Conservation (phyloP, 805 yeast genomes). For the Candida ascalaphidarum region DNA sequence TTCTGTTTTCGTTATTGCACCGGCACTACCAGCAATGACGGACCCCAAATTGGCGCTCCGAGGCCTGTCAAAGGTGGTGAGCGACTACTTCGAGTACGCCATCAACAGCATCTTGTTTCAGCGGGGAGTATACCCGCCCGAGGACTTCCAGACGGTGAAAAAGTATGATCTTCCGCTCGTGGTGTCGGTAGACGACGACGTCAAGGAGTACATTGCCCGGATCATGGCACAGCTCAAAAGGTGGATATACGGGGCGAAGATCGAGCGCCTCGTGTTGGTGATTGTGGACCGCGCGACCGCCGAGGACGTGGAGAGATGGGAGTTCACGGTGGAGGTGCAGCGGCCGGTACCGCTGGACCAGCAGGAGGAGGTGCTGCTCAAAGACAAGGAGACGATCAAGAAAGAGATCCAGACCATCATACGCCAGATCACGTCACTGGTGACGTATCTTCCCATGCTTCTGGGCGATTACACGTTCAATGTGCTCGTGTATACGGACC, state of each 20-base stretch:
- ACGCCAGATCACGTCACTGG: slow-evolving; percentile 83
- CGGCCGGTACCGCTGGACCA: slow-evolving; percentile 1
- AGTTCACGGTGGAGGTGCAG: slow-evolving; percentile 52
- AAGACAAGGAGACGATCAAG: slow-evolving; percentile 44
- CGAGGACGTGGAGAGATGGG: slow-evolving; percentile 80
- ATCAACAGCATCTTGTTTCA: slow-evolving; percentile 79
- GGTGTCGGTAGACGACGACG: slow-evolving; percentile 67
- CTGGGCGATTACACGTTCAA: slow-evolving; percentile 64
- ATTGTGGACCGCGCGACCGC: slow-evolving; percentile 61
- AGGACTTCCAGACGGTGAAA: slow-evolving; percentile 68
- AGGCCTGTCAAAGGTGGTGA: slow-evolving; percentile 71
- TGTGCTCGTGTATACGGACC: slow-evolving; percentile 75
- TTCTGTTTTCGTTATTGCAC: no score
- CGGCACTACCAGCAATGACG: no score
- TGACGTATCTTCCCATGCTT: slow-evolving; percentile 74
- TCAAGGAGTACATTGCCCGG: slow-evolving; percentile 55
- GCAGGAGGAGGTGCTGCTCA: slow-evolving; percentile 9
- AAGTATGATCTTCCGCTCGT: slow-evolving; percentile 76
- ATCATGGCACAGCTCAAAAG: slow-evolving; percentile 55
- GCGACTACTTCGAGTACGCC: slow-evolving; percentile 80
- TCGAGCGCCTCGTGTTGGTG: slow-evolving; percentile 62
- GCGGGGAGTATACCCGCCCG: slow-evolving; percentile 82
- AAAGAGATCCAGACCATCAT: slow-evolving; percentile 77
- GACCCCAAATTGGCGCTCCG: slow-evolving; percentile 47
- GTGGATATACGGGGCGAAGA: slow-evolving; percentile 68